Evolutionary conservation across 345 rosid species (phyloP).

Genomic region (Acer negundo): DNA sequence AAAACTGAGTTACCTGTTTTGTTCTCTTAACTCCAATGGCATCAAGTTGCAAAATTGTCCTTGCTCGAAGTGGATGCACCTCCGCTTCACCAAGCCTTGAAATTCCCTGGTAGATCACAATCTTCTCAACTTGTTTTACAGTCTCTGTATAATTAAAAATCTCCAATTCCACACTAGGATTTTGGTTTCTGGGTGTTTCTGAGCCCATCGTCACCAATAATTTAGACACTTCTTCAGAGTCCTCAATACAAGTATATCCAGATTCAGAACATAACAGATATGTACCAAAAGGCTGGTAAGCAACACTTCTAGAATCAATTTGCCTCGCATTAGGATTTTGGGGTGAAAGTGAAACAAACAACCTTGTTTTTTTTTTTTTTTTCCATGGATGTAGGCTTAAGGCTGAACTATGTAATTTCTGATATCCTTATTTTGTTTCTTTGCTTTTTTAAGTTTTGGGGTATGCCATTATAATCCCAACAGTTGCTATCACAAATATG

Average conservation of each 20-base stretch:
- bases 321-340: not conserved
- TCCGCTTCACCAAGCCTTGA: not conserved
- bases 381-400: not conserved
- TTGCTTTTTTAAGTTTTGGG: not conserved
- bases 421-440: not conserved
- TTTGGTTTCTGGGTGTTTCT: constrained; percentile 7
- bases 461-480: not conserved
- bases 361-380: constrained; percentile 17
- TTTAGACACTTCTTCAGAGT: constrained; percentile 38
- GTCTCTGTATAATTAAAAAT: constrained; percentile 18
- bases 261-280: constrained; percentile 43
- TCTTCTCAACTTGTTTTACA: constrained; percentile 14
- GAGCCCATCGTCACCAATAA: constrained; percentile 27
- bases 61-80: constrained; percentile 19
- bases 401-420: not conserved
- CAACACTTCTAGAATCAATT: constrained; percentile 1
- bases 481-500: not conserved
- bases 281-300: constrained; percentile 58
- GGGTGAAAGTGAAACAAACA: constrained; percentile 19
- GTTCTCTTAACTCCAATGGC: constrained; percentile 32
- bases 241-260: constrained; percentile 49
- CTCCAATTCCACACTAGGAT: constrained; percentile 19
- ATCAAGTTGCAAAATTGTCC: constrained; percentile 31
- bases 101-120: constrained; percentile 21
- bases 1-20: constrained; percentile 32